Percentiles rank a stretch among this genome's conserved stretches.
These are phyloP conservation scores for Helichrysum umbraculigerum DNA, from an alignment of 129 eudicot genomes.

Conservation along the genomic window DNA sequence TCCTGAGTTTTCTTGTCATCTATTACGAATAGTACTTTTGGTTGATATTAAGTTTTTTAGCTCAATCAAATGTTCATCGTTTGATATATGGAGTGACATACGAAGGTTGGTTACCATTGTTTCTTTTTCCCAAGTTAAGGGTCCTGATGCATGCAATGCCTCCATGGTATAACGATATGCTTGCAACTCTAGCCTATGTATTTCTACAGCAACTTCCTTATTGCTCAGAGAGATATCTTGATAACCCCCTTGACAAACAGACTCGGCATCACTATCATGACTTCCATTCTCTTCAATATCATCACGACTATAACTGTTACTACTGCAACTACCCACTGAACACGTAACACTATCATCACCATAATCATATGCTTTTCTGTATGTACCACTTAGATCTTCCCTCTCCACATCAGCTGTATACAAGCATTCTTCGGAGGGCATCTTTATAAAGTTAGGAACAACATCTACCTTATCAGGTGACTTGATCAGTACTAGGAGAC, in stretches of 20 bases:
- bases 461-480: slow-evolving; percentile 52
- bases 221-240: slow-evolving; percentile 22
- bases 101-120: slow-evolving; percentile 76
- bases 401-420: slow-evolving; percentile 30
- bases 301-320: slow-evolving; percentile 29
- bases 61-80: slow-evolving; percentile 87
- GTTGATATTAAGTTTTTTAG: slow-evolving; percentile 60
- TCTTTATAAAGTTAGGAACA: slow-evolving; percentile 5
- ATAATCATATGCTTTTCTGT: slow-evolving; percentile 32
- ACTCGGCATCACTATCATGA: slow-evolving; percentile 69
- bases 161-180: slow-evolving; percentile 72
- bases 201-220: slow-evolving; percentile 48
- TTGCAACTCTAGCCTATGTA: slow-evolving; percentile 78
- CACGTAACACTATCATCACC: slow-evolving; percentile 47
- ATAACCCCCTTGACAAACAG: slow-evolving; percentile 39
- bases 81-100: slow-evolving; percentile 70
- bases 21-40: slow-evolving; percentile 37
- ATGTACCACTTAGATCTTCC: slow-evolving; percentile 39
- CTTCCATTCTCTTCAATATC: slow-evolving; percentile 40
- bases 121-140: slow-evolving; percentile 87
- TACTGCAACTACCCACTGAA: slow-evolving; percentile 76
- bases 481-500: slow-evolving; percentile 29
- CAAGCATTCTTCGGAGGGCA: slow-evolving; percentile 9
- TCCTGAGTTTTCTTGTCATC: slow-evolving; percentile 40
- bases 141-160: slow-evolving; percentile 93